Base-by-base conservation (phyloP, 2,329 filamentous ascomycete species). In the Amphichorda felina region DNA sequence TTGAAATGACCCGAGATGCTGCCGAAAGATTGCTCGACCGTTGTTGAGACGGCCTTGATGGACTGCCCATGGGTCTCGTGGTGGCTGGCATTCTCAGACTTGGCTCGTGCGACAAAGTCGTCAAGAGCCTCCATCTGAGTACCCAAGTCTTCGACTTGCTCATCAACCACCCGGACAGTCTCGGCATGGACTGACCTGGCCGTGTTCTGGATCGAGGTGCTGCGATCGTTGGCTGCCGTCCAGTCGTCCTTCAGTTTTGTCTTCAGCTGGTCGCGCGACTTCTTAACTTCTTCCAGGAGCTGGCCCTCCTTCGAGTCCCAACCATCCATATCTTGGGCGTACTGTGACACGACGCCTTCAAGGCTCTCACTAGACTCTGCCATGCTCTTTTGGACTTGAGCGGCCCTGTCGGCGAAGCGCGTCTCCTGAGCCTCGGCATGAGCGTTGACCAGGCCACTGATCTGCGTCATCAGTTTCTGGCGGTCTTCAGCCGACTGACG, bases 71-170 rank as follows among this genome's bases (percentile, higher is more conserved):
- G 83, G 18, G 72, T 69, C 18, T 76, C 68, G 53, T 91, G 80
- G 50, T 94, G 86, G 14, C 68, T 66, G 21, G 80, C 75, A 53
- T 94, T 96, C 49, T 93, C 82, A 2, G 73, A 74, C 40, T 80
- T 76, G 34, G 93, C 87, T 22, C 83, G 78, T 22, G 79, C 72
- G 27, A 96, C 86, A 47, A 95, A 94, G 44, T 89, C 84, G 49
- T 96, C 89, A 7, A 98, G 70, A 2, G 85, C 83, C 38, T 79
- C 75, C 73, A 98, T 88, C 56, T 96, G 86, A n/a, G 69, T 72
- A 41, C 83, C 80, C 51, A 98, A 81, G 45, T 94, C 84, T 38
- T 74, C 71, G 61, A 93, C 83, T 59, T 98, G 91, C 38, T 82
- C 79, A 49, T 89, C 83, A 10, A 96, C 88, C 39, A 93, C 89